Conservation (phyloP, 805 yeast species). For the Kluyveromyces starmeri region DNA sequence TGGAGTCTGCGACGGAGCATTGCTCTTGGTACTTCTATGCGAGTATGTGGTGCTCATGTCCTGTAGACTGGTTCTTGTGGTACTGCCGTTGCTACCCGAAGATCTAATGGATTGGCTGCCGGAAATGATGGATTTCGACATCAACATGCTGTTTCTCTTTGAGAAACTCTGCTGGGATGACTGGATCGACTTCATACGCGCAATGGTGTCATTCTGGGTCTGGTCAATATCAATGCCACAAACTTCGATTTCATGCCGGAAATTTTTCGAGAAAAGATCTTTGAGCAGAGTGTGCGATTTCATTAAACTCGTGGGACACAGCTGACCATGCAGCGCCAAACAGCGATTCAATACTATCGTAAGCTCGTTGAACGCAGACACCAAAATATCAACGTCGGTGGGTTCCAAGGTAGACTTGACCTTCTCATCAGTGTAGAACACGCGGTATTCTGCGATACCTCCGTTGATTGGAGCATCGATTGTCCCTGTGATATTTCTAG, state of each 20-base stretch:
- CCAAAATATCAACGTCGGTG: slow-evolving; percentile 25
- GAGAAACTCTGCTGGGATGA: slow-evolving; percentile 6
- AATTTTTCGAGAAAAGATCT: slow-evolving; percentile 56
- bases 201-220: slow-evolving; percentile 9
- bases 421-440: slow-evolving; percentile 43
- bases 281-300: slow-evolving; percentile 62
- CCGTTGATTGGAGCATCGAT: slow-evolving; percentile 92
- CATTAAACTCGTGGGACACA: slow-evolving; percentile 47
- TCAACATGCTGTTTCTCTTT: slow-evolving; percentile 2
- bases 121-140: slow-evolving; percentile 6
- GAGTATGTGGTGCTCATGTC: slow-evolving; percentile 2
- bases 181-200: slow-evolving; percentile 6
- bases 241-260: slow-evolving; percentile 49
- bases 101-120: slow-evolving; percentile 7
- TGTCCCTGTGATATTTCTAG: slow-evolving; percentile 71
- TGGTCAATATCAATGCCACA: slow-evolving; percentile 25
- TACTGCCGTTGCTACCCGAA: slow-evolving; percentile 5
- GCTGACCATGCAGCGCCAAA: slow-evolving; percentile 56
- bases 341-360: slow-evolving; percentile 57
- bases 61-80: slow-evolving; percentile 4
- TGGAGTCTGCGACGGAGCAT: neutral
- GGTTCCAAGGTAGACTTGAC: slow-evolving; percentile 20
- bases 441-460: slow-evolving; percentile 77
- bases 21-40: slow-evolving; percentile 1
- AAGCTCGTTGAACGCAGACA: slow-evolving; percentile 54